Evolutionary conservation across 108 stramenopile genomes (phyloP), one percentile per base, ranked within the genome.

Genomic region (Nitzschia sp.): DNA sequence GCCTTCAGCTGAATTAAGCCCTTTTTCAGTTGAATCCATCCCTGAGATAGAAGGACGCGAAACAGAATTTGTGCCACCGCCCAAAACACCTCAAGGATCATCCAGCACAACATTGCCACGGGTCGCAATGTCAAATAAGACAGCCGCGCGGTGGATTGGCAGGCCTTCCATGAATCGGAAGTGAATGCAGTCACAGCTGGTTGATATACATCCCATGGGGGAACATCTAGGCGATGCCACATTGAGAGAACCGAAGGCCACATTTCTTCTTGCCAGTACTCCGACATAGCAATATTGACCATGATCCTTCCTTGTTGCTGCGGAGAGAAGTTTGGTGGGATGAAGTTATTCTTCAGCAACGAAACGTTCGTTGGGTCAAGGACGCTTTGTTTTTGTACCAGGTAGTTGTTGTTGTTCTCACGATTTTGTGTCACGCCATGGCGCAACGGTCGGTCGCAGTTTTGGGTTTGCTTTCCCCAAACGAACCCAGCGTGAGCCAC

Each of bases 121-220:
- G 89, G 89, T 28, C 78, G 75, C 4, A 84, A 66, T 13, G 84
- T 82, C 15, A 90, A 38, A 47, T 79, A 75, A 21, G 70, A 46
- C 19, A 90, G 65, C 9, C 74, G 76, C 23, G 57, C 83, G 0
- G 81, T 54, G 8, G 79, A 81, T 51, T 54, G 47, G 17, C 51
- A 29, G 11, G 84, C 75, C 29, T 71, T 60, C 29, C 67, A 55
- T 27, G 68, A 51, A 77, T 89, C 87, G 42, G 46, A 56, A 23
- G 64, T 25, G 46, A 68, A 83, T 21, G 55, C 21, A 0, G 59
- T 42, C 0, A 72, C 47, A 2, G 87, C 81, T 23, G 49, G 29
- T 19, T 58, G 36, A 56, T 86, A 86, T 46, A 81, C 72, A 21
- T 79, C 81, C 58, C 58, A 68, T 19, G 78, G 59, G 34, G 85